Base-by-base conservation (phyloP, 169 alveolate genomes). In the Plasmodium gonderi region DNA sequence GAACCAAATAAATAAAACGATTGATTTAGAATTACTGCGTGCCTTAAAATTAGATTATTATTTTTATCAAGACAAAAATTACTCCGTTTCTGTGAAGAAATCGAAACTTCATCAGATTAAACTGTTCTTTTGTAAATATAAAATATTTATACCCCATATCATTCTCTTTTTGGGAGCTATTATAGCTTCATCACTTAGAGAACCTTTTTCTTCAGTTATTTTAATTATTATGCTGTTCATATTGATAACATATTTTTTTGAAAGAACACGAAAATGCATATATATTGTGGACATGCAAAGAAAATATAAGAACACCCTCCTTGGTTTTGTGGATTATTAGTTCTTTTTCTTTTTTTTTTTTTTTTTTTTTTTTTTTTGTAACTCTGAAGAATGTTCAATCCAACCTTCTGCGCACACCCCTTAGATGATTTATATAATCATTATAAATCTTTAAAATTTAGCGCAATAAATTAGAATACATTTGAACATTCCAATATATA, bases 321-420 rank as follows among this genome's bases (percentile, higher is more conserved):
- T 60, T 60, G 72, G 72, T 60, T 60, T 60, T 54, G 23, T 54
- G 72, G 72, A 60, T 6, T 60, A 60, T 60, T 60, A 60, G 72
- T 29, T 60, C 26, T 29, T 60, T 36, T 7, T 36, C 38, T 60
- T n/a, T n/a, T n/a, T n/a, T n/a, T n/a, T n/a, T n/a, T n/a, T n/a
- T n/a, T n/a, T n/a, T n/a, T n/a, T n/a, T n/a, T n/a, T n/a, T n/a
- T n/a, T n/a, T n/a, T n/a, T n/a, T n/a, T n/a, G n/a, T n/a, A n/a
- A n/a, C 33, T 60, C 72, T 20, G 72, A 60, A 20, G 29, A 20
- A 7, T 60, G n/a, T n/a, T n/a, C n/a, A n/a, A n/a, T n/a, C n/a
- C n/a, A n/a, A n/a, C n/a, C n/a, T n/a, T n/a, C n/a, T n/a, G n/a
- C n/a, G n/a, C n/a, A n/a, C n/a, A 20, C 72, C 72, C 38, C 9